These are phyloP conservation scores for Aureobasidium sp. DNA, from an alignment of 2,329 filamentous ascomycete species.

Conservation along the genomic window DNA sequence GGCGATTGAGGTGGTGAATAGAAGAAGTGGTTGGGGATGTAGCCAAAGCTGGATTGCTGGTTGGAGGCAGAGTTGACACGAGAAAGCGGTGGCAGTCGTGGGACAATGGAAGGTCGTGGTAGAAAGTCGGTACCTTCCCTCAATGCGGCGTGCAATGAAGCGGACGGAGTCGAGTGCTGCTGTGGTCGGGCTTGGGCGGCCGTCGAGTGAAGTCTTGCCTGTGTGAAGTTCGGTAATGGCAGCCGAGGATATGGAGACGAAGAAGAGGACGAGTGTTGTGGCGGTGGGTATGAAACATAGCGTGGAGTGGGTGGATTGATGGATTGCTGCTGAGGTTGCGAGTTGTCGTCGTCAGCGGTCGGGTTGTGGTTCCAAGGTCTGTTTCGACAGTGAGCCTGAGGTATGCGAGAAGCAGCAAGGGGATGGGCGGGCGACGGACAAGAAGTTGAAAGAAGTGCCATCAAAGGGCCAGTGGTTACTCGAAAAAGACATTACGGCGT, in stretches of 20 bases:
- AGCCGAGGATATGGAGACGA: neutral
- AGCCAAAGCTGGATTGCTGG: neutral
- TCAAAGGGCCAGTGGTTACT: neutral
- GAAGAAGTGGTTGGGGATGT: conserved; percentile 14
- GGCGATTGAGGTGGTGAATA: conserved; percentile 8
- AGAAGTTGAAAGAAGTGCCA: neutral
- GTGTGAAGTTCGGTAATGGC: neutral
- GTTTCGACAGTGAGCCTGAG: neutral
- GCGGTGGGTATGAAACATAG: neutral
- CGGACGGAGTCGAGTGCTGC: conserved; percentile 5
- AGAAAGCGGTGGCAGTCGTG: neutral
- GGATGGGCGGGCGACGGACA: neutral
- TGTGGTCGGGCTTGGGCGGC: neutral
- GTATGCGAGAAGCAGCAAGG: neutral
- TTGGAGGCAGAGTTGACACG: neutral
- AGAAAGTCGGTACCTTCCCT: conserved; percentile 10
- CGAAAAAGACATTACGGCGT: conserved; percentile 2
- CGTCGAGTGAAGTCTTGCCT: neutral
- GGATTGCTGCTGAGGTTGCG: neutral
- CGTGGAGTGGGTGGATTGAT: neutral
- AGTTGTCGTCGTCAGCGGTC: neutral
- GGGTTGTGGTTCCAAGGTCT: conserved; percentile 1
- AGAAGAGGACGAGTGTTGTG: neutral
- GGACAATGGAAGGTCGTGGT: conserved; percentile 6
- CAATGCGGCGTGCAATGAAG: conserved; percentile 5